Evolutionary conservation across 257 asterid species (phyloP), one percentile per base, ranked within the genome.

Genomic region (Mentha longifolia): DNA sequence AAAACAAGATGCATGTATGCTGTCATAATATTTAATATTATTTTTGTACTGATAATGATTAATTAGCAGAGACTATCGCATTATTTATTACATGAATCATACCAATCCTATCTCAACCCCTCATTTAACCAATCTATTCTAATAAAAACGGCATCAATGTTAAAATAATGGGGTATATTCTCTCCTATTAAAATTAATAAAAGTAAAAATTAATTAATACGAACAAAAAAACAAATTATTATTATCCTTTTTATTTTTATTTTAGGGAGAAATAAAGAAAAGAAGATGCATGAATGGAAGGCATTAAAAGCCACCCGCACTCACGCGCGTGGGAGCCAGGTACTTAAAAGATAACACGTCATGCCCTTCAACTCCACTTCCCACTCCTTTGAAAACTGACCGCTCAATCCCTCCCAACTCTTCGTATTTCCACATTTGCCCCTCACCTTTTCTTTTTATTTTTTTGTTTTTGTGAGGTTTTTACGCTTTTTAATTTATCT

Each of bases 351-450:
- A 37, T 75, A 80, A 80, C 96, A 87, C 84, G 91, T 89, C 88
- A 82, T 84, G 83, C 91, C 89, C 83, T 2, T 3, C 1, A 65
- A 78, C 77, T 57, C 81, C 83, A 76, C 81, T 83, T 72, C 77
- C 70, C 86, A 39, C 73, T 63, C 62, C 77, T 2, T 30, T 37
- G 75, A 62, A 73, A 68, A 72, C 78, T 73, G 85, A 74, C 81
- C 73, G 68, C 77, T 70, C 67, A 42, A 57, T 50, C 9, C 68
- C 74, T 31, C 61, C n/a, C 3, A 67, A 13, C 14, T 31, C 25
- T 15, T 6, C 3, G 12, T 35, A 25, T 78, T 83, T 66, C 81
- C 83, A 25, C 14, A 12, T 68, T 68, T 74, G 78, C 78, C 80
- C 83, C 31, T 54, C 55, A 4, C 74, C 42, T 60, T 65, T 22